Percentiles rank a stretch among this genome's conserved stretches.
Conservation (phyloP, 352 stramenopile species). For the Globisporangium radiosum region DNA sequence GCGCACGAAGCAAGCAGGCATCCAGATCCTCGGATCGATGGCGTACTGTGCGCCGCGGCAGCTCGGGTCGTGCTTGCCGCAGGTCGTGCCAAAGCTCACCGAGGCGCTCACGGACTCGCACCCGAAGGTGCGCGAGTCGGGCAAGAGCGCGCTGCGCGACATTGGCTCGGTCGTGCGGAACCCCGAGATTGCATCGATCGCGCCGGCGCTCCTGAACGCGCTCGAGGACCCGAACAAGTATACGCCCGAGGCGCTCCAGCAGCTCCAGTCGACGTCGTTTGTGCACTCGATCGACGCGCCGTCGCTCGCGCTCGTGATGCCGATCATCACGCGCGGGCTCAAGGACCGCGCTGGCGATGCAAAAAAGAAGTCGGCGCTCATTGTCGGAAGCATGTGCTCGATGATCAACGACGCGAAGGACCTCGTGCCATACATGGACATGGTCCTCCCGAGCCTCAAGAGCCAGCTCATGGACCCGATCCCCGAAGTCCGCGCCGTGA, state of each 20-base stretch:
- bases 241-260: constrained; percentile 93
- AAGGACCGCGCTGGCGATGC: constrained; percentile 94
- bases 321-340: constrained; percentile 97
- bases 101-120: constrained; percentile 97
- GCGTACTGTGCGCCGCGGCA: constrained; percentile 98
- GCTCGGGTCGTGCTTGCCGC: constrained; percentile 95
- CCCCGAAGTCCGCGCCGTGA: constrained; percentile 91
- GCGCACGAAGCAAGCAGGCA: constrained; percentile 98
- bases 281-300: constrained; percentile 99
- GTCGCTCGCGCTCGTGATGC: constrained; percentile 98
- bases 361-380: constrained; percentile 98
- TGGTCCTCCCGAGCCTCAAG: constrained; percentile 96
- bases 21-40: constrained; percentile 96
- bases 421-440: constrained; percentile 97
- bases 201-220: constrained; percentile 90
- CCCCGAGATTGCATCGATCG: constrained; percentile 97
- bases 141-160: constrained; percentile 94
- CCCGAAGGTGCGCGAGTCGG: constrained; percentile 96
- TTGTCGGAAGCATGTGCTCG: constrained; percentile 98
- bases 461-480: constrained; percentile 90
- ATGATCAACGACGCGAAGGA: constrained; percentile 99
- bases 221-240: constrained; percentile 92
- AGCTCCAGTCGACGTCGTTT: constrained; percentile 97
- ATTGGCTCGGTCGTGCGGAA: constrained; percentile 98
- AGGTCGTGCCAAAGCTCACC: constrained; percentile 98